Conservation (phyloP, 176 grass and related monocot genomes). For the Stipa capillata region DNA sequence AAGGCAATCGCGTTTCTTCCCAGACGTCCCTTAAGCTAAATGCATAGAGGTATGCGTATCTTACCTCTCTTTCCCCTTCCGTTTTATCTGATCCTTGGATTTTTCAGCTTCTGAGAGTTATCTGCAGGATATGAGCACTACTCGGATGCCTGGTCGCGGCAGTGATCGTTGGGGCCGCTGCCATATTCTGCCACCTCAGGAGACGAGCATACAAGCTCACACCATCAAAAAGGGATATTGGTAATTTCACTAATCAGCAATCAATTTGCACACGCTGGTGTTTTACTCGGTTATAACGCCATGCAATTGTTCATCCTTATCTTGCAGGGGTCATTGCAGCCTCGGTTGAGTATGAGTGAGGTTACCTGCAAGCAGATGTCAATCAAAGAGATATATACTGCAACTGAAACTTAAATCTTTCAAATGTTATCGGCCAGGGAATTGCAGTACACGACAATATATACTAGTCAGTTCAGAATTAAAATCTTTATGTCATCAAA, state of each 20-base stretch:
- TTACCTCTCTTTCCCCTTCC: conserved; percentile 1
- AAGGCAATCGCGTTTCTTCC: conserved; percentile 10
- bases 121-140: conserved; percentile 32
- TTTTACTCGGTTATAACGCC: not conserved
- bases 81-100: not conserved
- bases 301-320: not conserved
- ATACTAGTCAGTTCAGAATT: not conserved
- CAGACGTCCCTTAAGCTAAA: conserved; percentile 19
- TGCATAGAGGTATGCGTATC: conserved; percentile 31
- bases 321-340: conserved; percentile 17
- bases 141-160: conserved; percentile 26
- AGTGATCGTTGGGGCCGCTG: conserved; percentile 11
- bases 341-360: conserved; percentile 46
- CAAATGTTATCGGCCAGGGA: conserved; percentile 63
- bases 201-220: conserved; percentile 20
- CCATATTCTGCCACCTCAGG: conserved; percentile 23
- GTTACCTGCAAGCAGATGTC: conserved; percentile 40
- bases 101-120: not conserved
- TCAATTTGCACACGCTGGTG: conserved; percentile 2
- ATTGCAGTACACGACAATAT: conserved; percentile 35
- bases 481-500: too few species aligned
- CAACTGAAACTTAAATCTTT: conserved; percentile 40
- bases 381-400: conserved; percentile 47
- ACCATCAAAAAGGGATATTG: conserved; percentile 20
- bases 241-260: conserved; percentile 22